Evolutionary conservation across 2,329 filamentous ascomycete genomes (phyloP).

Genomic region (Chrysoporthe cubensis): DNA sequence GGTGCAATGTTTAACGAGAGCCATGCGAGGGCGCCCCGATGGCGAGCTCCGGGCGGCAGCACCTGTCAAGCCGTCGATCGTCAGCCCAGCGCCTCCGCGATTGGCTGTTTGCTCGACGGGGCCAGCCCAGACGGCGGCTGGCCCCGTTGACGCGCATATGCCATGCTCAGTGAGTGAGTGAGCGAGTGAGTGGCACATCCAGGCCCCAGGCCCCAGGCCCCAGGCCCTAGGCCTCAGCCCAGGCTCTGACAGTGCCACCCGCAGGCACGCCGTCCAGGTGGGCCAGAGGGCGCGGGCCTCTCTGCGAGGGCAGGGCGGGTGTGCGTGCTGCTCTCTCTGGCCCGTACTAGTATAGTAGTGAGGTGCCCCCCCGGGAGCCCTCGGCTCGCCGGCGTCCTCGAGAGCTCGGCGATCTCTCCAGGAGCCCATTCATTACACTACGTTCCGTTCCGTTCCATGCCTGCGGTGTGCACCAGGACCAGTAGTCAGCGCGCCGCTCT

Average conservation of each 20-base stretch:
- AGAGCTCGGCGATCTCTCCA: no score
- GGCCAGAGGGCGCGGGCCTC: conserved; percentile 1
- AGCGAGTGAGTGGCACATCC: no score
- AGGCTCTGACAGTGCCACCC: conserved; percentile 2
- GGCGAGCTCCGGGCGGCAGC: conserved; percentile 25
- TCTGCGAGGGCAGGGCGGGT: background rate
- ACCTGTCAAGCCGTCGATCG: conserved; percentile 21
- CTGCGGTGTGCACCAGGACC: no score
- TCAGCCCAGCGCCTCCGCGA: conserved; percentile 15
- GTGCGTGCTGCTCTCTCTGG: no score
- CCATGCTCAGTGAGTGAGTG: no score
- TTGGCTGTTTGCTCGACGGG: background rate
- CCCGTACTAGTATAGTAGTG: no score
- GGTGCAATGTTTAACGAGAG: background rate
- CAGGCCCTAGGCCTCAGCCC: background rate
- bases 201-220: no score
- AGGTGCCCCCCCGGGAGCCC: no score
- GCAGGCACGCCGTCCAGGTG: background rate
- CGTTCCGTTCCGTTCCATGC: no score
- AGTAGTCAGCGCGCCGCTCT: no score
- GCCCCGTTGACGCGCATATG: conserved; percentile 23
- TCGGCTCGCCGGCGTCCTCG: no score
- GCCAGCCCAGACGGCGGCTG: conserved; percentile 18
- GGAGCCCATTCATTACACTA: no score
- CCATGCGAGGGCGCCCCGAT: background rate